Evolutionary conservation across 2,329 filamentous ascomycete genomes (phyloP).

Genomic region (Pseudogymnoascus sp.): DNA sequence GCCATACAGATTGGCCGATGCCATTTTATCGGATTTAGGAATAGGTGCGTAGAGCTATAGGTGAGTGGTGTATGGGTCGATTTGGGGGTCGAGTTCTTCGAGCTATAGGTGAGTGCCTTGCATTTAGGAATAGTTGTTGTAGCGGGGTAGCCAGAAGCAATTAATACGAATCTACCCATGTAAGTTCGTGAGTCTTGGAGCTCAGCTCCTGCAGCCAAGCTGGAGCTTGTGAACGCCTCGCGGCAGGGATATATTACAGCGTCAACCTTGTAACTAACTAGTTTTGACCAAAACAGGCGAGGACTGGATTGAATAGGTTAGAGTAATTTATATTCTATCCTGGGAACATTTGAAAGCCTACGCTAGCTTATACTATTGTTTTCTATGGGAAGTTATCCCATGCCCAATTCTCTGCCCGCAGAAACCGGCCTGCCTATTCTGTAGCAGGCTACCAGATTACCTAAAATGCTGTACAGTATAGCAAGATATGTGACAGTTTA

Average conservation of each 20-base stretch:
- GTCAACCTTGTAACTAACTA: background rate
- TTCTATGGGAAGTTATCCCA: background rate
- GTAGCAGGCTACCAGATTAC: background rate
- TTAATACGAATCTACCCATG: background rate
- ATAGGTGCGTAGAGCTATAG: background rate
- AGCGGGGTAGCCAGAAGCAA: background rate
- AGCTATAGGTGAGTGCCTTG: background rate
- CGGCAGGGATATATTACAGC: background rate
- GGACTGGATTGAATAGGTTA: background rate
- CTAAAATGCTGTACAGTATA: background rate
- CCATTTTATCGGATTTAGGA: background rate
- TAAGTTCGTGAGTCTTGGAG: background rate
- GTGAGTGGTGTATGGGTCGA: background rate
- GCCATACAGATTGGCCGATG: background rate
- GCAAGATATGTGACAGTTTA: slow-evolving; percentile 12
- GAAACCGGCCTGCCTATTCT: background rate
- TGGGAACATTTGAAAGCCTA: background rate
- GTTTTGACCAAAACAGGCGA: background rate
- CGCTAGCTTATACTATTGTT: background rate
- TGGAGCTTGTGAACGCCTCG: background rate
- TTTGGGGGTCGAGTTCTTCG: background rate
- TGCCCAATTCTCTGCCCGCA: background rate
- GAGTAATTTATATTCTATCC: background rate
- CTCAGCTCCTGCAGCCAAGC: slow-evolving; percentile 1
- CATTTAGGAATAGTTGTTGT: background rate